Conservation (phyloP, 176 grass and related monocot genomes). For the Chrysopogon serrulatus region DNA sequence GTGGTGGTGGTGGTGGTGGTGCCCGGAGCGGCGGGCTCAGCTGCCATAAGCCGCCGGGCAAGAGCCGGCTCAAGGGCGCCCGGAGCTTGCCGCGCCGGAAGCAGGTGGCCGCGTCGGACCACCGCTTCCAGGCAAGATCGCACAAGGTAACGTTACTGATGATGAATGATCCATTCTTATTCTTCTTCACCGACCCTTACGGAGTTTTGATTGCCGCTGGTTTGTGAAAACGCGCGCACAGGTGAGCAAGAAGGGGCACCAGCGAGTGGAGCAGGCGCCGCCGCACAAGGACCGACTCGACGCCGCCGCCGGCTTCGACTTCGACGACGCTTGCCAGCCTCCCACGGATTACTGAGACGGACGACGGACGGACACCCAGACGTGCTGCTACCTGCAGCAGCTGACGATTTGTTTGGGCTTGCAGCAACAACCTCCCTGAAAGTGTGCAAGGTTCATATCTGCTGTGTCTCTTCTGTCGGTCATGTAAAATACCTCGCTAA, state of each 20-base stretch:
- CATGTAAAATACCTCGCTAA: background rate
- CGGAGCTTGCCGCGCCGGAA: constrained; percentile 50
- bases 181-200: too few species aligned
- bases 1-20: too few species aligned
- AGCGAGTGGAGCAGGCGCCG: constrained; percentile 35
- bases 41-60: constrained; percentile 48
- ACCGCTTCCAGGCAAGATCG: constrained; percentile 37
- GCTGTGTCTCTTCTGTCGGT: background rate
- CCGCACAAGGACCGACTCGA: constrained; percentile 22
- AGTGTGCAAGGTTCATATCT: background rate
- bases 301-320: background rate
- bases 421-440: background rate
- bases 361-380: background rate
- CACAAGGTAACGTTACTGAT: constrained; percentile 52
- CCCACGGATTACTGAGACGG: constrained; percentile 66
- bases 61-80: constrained; percentile 47
- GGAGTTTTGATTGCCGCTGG: background rate
- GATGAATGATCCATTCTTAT: background rate
- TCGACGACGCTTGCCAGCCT: constrained; percentile 41
- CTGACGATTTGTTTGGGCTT: background rate
- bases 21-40: constrained; percentile 28
- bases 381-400: background rate
- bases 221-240: background rate
- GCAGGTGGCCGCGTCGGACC: constrained; percentile 33
- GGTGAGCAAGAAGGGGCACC: constrained; percentile 76